Conservation (phyloP, 2,329 filamentous ascomycete genomes). For the Colletotrichum echinochloae region DNA sequence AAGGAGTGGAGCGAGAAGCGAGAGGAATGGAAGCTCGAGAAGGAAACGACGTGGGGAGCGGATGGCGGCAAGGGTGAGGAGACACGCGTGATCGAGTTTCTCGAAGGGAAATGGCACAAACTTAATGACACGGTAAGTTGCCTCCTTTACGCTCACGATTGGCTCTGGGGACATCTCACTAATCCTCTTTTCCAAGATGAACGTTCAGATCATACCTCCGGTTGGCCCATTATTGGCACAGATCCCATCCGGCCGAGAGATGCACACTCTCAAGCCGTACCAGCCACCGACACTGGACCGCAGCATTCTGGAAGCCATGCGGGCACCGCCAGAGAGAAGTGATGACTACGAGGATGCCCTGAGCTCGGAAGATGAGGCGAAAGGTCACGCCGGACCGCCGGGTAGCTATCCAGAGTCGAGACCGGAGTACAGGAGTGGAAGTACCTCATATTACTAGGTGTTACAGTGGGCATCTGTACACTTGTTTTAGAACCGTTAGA, state of each 20-base stretch:
- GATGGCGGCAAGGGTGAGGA: constrained; percentile 91
- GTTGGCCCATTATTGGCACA: constrained; percentile 77
- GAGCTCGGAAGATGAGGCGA: constrained; percentile 55
- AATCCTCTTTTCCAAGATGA: constrained; percentile 66
- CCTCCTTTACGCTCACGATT: neutral
- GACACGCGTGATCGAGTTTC: constrained; percentile 84
- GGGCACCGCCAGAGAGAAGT: constrained; percentile 61
- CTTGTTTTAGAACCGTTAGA: constrained; percentile 24
- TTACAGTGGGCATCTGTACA: constrained; percentile 14
- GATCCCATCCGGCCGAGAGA: constrained; percentile 90
- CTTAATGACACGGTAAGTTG: constrained; percentile 86
- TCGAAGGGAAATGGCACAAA: constrained; percentile 90
- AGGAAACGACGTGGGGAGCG: constrained; percentile 78
- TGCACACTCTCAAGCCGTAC: constrained; percentile 79
- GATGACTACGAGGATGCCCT: constrained; percentile 50
- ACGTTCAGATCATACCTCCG: constrained; percentile 81
- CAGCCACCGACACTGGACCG: constrained; percentile 73
- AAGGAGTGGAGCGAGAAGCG: constrained; percentile 81
- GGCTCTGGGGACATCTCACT: neutral
- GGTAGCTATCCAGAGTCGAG: constrained; percentile 65
- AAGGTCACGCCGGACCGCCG: constrained; percentile 50
- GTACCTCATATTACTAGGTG: constrained; percentile 52
- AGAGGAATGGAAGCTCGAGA: constrained; percentile 84
- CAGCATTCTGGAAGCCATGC: constrained; percentile 72
- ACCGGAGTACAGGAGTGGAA: constrained; percentile 54